Evolutionary conservation across 2,329 filamentous ascomycete genomes (phyloP), one percentile per base, ranked within the genome.

Genomic region (Phoma sp.): DNA sequence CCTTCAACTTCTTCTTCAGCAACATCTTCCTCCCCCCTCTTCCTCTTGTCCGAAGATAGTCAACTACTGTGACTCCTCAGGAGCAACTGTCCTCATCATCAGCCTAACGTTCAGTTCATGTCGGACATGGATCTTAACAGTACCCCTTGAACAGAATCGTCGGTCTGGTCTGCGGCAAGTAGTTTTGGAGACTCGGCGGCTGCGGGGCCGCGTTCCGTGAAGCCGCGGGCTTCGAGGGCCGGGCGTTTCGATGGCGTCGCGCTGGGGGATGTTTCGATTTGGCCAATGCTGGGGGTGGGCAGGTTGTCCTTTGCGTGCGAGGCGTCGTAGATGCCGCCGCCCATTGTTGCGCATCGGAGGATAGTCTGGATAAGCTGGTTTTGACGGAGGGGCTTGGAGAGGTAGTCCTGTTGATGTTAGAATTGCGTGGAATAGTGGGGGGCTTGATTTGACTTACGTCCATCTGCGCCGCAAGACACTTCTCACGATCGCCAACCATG

Each of bases 381-480:
- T 72, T 96, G 93, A 76, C 97, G 96, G 57, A 98, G 81, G 24
- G 93, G 93, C 74, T 99, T 99, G 14, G 93, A 96, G 37, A 99
- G 81, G 72, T 99, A 99, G 75, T 99, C 95, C 74, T 77, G 47
- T 18, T 13, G n/a, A 18, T 40, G 55, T 72, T 47, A 66, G 59
- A 47, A 55, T 10, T 33, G 22, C 22, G 10, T 2, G 30, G 27
- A 5, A n/a, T 7, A 30, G 13, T 7, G 10, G 4, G 18, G 18
- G 18, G 18, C 18, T 18, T 30, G 7, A 13, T n/a, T 13, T 18
- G 23, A 73, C 73, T 51, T 61, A 75, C 73, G 74, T 99, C 95
- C 95, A 99, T 99, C 79, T 98, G 92, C 8, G 93, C 95, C 73
- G 96, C 91, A 58, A 99, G 96, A 75, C 95, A 99, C 80, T 96